Evolutionary conservation across 116 monocot species (phyloP).

Genomic region (Zostera marina): DNA sequence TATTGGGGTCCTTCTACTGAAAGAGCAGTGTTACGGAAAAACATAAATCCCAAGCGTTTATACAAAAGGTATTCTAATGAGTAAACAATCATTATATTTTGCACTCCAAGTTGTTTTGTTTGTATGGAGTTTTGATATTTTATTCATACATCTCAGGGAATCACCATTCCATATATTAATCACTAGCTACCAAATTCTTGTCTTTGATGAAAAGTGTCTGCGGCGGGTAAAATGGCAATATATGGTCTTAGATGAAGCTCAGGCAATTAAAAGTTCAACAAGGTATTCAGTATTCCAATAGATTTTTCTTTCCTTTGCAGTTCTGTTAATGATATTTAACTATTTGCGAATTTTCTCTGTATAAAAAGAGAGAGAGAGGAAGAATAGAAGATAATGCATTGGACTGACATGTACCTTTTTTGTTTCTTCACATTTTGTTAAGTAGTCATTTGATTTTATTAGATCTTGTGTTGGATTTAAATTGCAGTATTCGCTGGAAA

Average conservation of each 20-base stretch:
- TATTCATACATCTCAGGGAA: slow-evolving; percentile 32
- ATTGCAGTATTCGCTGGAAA: slow-evolving; percentile 85
- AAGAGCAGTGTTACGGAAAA: slow-evolving; percentile 68
- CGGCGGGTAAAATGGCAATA: slow-evolving; percentile 93
- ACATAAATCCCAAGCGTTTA: slow-evolving; percentile 87
- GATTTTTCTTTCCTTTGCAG: neutral
- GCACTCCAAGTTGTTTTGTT: neutral
- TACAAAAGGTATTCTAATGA: slow-evolving; percentile 55
- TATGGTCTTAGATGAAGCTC: slow-evolving; percentile 99
- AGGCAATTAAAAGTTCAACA: slow-evolving; percentile 96
- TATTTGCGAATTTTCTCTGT: too few relatives aligned
- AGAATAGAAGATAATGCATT: neutral
- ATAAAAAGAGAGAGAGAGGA: neutral
- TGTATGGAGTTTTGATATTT: neutral
- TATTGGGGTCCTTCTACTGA: slow-evolving; percentile 84
- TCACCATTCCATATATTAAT: slow-evolving; percentile 93
- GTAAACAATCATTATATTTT: neutral
- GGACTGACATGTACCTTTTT: neutral
- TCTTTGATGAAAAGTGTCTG: slow-evolving; percentile 82
- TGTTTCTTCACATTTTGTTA: neutral
- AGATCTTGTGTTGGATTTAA: slow-evolving; percentile 4
- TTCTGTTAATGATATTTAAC: neutral
- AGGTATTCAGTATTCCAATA: slow-evolving; percentile 48
- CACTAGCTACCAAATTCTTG: slow-evolving; percentile 94
- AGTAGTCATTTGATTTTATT: neutral